Evolutionary conservation across 2,329 filamentous ascomycete species (phyloP).

Genomic region (Fusarium solani-melongenae): DNA sequence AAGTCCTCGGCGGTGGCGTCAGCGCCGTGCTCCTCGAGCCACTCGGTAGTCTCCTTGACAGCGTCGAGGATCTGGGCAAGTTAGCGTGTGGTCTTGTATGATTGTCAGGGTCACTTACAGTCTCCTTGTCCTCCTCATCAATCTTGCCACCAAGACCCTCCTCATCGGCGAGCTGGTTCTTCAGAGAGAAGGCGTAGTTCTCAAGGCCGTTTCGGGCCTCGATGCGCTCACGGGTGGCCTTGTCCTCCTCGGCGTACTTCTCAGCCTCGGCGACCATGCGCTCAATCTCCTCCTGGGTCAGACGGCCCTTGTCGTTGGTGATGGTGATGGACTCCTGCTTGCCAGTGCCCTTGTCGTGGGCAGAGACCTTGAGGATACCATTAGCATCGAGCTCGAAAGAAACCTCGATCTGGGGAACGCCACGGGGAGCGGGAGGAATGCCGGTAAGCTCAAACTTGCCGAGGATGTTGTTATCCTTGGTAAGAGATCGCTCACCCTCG

Average conservation of each 20-base stretch:
- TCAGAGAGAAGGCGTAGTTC: constrained; percentile 99
- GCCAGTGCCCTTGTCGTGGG: constrained; percentile 97
- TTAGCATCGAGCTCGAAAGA: constrained; percentile 98
- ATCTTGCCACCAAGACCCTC: constrained; percentile 99
- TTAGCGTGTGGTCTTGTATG: constrained; percentile 46
- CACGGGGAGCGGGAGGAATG: constrained; percentile 93
- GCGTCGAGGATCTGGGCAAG: constrained; percentile 81
- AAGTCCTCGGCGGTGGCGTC: constrained; percentile 93
- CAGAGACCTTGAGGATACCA: constrained; percentile 96
- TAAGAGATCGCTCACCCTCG: constrained; percentile 93
- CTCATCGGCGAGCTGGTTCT: constrained; percentile 98
- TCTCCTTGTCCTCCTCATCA: constrained; percentile 97
- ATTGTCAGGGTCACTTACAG: constrained; percentile 65
- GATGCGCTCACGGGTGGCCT: constrained; percentile 96
- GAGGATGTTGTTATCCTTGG: constrained; percentile 96
- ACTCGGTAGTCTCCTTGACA: constrained; percentile 96
- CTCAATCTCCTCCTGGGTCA: constrained; percentile 96
- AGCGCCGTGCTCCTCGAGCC: constrained; percentile 94
- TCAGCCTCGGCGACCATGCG: constrained; percentile 99
- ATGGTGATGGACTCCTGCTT: constrained; percentile 98
- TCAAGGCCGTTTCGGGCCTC: constrained; percentile 96
- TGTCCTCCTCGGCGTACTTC: constrained; percentile 99
- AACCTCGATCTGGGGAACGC: constrained; percentile 98
- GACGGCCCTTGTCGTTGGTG: constrained; percentile 98
- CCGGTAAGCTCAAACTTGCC: constrained; percentile 98